Evolutionary conservation across 1,284 basidiomycete species (phyloP).

Genomic region (Cutaneotrichosporon sp.): DNA sequence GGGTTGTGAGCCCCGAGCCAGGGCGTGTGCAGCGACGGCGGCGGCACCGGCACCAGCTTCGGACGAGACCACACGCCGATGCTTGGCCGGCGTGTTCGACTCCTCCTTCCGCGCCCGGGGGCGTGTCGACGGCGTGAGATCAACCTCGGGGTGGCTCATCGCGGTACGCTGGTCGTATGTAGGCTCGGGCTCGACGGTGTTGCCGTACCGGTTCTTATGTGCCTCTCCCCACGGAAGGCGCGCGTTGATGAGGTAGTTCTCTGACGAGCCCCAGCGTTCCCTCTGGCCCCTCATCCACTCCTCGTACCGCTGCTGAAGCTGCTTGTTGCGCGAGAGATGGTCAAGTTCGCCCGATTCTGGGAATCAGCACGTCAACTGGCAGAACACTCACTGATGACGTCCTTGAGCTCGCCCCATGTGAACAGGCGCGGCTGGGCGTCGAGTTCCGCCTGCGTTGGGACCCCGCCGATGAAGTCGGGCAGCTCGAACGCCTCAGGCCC

Average conservation of each 20-base stretch:
- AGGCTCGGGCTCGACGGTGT: constrained; percentile 7
- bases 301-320: constrained; percentile 41
- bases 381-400: constrained; percentile 31
- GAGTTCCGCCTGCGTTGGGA: constrained; percentile 42
- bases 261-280: constrained; percentile 38
- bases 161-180: constrained; percentile 23
- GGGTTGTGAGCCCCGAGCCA: neutral
- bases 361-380: neutral
- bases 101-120: neutral
- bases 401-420: constrained; percentile 47
- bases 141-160: constrained; percentile 14
- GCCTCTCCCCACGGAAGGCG: constrained; percentile 36
- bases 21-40: constrained; percentile 6
- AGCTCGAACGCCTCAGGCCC: constrained; percentile 30
- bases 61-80: neutral
- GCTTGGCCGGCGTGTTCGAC: neutral
- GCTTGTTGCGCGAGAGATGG: constrained; percentile 37
- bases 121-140: constrained; percentile 17
- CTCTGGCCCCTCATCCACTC: constrained; percentile 36
- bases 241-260: constrained; percentile 39
- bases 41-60: neutral
- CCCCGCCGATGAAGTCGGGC: constrained; percentile 29
- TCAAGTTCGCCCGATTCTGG: constrained; percentile 28
- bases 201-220: neutral
- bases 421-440: constrained; percentile 43